phyloP scores from a whole-genome alignment of 495 filamentous ascomycete genomes.

The Tuber calosporum region DNA sequence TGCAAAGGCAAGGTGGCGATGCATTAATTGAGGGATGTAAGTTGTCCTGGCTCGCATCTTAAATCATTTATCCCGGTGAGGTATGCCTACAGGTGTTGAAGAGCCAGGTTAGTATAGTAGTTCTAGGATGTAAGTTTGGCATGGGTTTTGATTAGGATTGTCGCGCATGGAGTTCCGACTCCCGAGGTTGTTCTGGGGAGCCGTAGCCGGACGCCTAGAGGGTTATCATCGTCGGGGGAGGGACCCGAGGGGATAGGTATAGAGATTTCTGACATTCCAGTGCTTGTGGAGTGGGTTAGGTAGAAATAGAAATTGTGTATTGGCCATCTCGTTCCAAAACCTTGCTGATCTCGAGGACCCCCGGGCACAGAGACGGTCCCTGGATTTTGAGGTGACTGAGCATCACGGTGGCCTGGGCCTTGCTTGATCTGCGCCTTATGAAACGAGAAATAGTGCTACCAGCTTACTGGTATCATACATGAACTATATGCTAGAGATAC shows the following conservation, averaged over 20 bases:
- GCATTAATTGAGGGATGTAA: neutral
- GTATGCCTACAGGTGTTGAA: neutral
- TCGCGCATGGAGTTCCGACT: neutral
- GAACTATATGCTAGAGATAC: too few species aligned
- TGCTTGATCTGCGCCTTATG: too few species aligned
- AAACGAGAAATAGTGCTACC: too few species aligned
- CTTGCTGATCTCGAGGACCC: neutral
- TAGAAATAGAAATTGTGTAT: neutral
- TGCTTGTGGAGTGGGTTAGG: neutral
- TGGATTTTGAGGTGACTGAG: neutral
- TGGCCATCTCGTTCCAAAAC: neutral
- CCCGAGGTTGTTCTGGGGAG: neutral
- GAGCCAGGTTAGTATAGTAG: neutral
- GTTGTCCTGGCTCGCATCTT: neutral
- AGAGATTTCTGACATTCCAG: neutral
- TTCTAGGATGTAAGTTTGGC: neutral
- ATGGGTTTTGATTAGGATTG: neutral
- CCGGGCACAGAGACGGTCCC: neutral
- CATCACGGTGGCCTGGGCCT: neutral
- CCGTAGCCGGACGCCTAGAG: neutral
- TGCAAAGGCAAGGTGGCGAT: neutral
- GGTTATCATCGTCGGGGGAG: neutral
- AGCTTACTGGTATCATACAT: too few species aligned
- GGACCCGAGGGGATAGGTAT: neutral
- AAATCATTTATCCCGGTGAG: neutral